Percentiles rank a stretch among this genome's conserved stretches.
Evolutionary conservation across 1,284 basidiomycete genomes (phyloP).

Genomic region (Mrakiaceae sp.): DNA sequence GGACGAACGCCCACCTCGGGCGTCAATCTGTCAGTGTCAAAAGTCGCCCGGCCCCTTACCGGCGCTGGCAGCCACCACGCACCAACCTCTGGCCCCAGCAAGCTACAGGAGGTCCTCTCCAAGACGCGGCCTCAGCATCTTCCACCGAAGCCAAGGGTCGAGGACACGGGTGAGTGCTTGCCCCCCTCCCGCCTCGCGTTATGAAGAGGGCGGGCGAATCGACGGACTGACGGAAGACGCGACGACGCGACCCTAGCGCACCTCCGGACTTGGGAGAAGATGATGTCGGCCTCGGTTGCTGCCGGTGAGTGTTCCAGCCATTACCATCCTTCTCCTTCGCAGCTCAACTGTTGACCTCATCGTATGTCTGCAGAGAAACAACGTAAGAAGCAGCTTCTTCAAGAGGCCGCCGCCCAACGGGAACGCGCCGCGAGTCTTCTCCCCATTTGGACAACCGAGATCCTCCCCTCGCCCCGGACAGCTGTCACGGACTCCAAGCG

Average conservation of each 20-base stretch:
- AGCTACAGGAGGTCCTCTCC: constrained; percentile 33
- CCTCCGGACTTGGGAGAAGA: constrained; percentile 74
- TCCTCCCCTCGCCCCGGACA: constrained; percentile 23
- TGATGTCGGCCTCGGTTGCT: constrained; percentile 52
- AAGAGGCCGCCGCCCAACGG: constrained; percentile 22
- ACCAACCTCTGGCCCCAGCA: neutral
- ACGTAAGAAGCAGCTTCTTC: neutral
- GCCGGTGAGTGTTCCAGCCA: too few relatives aligned
- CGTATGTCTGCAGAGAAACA: too few relatives aligned
- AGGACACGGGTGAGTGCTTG: neutral
- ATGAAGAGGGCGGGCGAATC: neutral
- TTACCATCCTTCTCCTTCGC: too few relatives aligned
- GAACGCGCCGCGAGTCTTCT: constrained; percentile 27
- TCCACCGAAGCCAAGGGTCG: constrained; percentile 44
- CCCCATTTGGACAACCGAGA: constrained; percentile 30
- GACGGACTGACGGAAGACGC: too few relatives aligned
- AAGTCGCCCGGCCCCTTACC: too few relatives aligned
- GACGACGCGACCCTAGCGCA: constrained; percentile 44
- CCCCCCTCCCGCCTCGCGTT: neutral
- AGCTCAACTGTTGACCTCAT: too few relatives aligned
- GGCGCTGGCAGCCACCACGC: too few relatives aligned
- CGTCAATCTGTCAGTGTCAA: too few relatives aligned
- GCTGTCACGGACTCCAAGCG: constrained; percentile 27
- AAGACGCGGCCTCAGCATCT: constrained; percentile 58
- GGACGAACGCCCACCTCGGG: too few relatives aligned